phyloP scores from a whole-genome alignment of 371 early-diverging fungal species.

The Lichtheimia corymbifera region DNA sequence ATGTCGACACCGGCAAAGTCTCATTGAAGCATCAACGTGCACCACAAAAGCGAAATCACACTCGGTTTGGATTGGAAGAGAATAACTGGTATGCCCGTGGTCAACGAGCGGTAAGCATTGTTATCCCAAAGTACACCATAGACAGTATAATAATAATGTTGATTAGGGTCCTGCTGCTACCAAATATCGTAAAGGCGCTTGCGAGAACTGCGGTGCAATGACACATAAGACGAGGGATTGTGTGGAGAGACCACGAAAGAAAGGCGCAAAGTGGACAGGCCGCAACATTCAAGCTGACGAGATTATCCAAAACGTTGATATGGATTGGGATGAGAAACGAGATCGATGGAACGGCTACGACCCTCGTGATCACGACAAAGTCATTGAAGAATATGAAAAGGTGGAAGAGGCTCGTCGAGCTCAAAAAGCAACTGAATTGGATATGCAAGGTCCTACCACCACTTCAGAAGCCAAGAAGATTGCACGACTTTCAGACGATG shows the following conservation, averaged over 20 bases:
- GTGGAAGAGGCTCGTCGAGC: slow-evolving; percentile 88
- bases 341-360: slow-evolving; percentile 99
- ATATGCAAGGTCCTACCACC: slow-evolving; percentile 62
- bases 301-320: slow-evolving; percentile 72
- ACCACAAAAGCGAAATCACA: slow-evolving; percentile 35
- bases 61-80: slow-evolving; percentile 46
- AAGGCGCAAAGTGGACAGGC: slow-evolving; percentile 89
- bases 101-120: slow-evolving; percentile 58
- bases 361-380: slow-evolving; percentile 77
- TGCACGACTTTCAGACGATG: slow-evolving; percentile 61
- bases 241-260: slow-evolving; percentile 90
- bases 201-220: slow-evolving; percentile 96
- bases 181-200: slow-evolving; percentile 93
- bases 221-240: slow-evolving; percentile 94
- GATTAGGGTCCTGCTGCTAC: slow-evolving; percentile 77
- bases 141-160: slow-evolving; percentile 12
- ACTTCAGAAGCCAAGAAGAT: slow-evolving; percentile 61
- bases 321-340: slow-evolving; percentile 93
- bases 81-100: slow-evolving; percentile 87
- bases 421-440: slow-evolving; percentile 77
- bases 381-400: slow-evolving; percentile 87
- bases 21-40: slow-evolving; percentile 91
- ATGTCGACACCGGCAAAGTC: slow-evolving; percentile 84
- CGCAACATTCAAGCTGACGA: slow-evolving; percentile 87
- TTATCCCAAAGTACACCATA: not conserved